phyloP scores from a whole-genome alignment of 2,329 filamentous ascomycete genomes.

The Endothia cerciana region DNA sequence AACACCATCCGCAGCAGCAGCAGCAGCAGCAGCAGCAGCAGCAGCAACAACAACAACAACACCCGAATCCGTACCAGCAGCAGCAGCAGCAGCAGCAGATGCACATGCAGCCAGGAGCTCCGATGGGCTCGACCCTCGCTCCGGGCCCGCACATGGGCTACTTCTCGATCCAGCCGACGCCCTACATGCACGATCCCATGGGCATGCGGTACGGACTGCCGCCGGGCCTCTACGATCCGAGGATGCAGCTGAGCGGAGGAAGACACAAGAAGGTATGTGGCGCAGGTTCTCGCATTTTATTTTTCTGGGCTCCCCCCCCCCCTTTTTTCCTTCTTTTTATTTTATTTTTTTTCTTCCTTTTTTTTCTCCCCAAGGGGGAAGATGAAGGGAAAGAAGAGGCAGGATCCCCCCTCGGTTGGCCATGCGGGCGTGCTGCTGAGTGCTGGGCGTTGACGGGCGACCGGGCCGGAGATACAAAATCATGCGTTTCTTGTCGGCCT shows the following conservation, averaged over 20 bases:
- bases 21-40: conserved; percentile 29
- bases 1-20: conserved; percentile 24
- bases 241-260: conserved; percentile 49
- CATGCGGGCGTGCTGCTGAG: conserved; percentile 1
- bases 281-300: background rate
- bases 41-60: conserved; percentile 28
- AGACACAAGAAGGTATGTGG: conserved; percentile 61
- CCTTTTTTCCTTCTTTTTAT: background rate
- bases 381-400: background rate
- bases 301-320: background rate
- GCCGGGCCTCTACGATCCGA: conserved; percentile 48
- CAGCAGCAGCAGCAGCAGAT: conserved; percentile 33
- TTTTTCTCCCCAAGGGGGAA: background rate
- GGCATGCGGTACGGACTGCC: conserved; percentile 52
- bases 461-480: conserved; percentile 10
- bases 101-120: conserved; percentile 36
- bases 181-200: conserved; percentile 50
- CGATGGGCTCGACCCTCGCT: conserved; percentile 43
- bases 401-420: background rate
- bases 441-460: background rate
- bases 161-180: conserved; percentile 46
- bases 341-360: background rate
- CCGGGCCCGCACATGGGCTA: conserved; percentile 47
- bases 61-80: conserved; percentile 19
- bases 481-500: conserved; percentile 21